Base-by-base conservation (phyloP, 192 early-diverging fungal genomes). In the Spizellomyces punctatus region DNA sequence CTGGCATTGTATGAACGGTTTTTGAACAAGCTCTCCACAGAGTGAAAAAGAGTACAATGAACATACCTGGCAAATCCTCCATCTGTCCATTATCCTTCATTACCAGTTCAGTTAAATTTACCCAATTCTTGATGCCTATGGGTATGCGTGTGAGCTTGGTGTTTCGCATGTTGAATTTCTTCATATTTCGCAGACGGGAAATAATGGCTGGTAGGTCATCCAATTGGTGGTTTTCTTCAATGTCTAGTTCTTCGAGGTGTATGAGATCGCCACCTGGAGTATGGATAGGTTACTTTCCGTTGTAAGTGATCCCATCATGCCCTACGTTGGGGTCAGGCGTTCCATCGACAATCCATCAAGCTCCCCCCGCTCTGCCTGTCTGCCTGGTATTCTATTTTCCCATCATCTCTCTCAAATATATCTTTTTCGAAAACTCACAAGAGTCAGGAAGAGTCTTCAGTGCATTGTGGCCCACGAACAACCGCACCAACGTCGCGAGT, bases 141-240 rank as follows among this genome's bases (percentile, higher is more conserved):
- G 83, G 83, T 48, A 85, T 66, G 5, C 58, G 58, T 27, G 69
- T 68, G 9, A 80, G 47, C 68, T 81, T 78, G 10, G 79, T 83
- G 22, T 81, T 73, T 17, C 72, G 59, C 43, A 85, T 66, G 19
- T 67, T 50, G 10, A 83, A 68, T 27, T 60, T 60, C 74, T 71
- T 76, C 56, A 85, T 59, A 6, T 66, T 52, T n/a, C 43, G 46
- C 27, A 78, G 59, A 14, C 59, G 47, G 9, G 82, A 68, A 16
- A 79, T 55, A 0, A 67, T 43, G 10, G 78, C 41, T 41, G 83
- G 83, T 12, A 85, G 43, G 1, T 79, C 79, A 47, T 78, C 77
- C n/a, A 85, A 58, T 55, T 84, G 74, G 27, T 66, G 77, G 57
- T 85, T 85, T 47, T 85, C 82, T 17, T 73, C 58, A 5, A 85